phyloP scores from a whole-genome alignment of 495 filamentous ascomycete genomes.

The Oidiodendron maius region DNA sequence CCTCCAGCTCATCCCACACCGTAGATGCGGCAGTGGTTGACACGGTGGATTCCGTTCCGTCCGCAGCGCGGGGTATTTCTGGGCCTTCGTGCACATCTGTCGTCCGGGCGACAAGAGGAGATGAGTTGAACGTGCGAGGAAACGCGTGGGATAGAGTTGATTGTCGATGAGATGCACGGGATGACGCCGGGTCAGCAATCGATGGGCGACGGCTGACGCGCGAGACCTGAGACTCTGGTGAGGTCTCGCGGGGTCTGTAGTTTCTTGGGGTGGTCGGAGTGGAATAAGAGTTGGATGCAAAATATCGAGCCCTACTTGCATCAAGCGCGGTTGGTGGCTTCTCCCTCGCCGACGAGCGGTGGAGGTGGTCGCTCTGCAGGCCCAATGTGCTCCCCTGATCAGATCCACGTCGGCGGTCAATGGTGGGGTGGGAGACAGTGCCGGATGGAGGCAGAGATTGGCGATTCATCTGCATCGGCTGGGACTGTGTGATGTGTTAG shows the following conservation, averaged over 20 bases:
- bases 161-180: constrained; percentile 24
- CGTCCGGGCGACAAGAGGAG: constrained; percentile 47
- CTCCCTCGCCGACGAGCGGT: constrained; percentile 30
- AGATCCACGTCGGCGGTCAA: constrained; percentile 19
- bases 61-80: constrained; percentile 43
- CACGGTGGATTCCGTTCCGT: constrained; percentile 73
- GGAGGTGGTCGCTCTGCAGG: constrained; percentile 15
- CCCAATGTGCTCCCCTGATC: constrained; percentile 14
- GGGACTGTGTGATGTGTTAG: constrained; percentile 19
- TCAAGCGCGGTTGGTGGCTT: constrained; percentile 40
- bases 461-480: constrained; percentile 18
- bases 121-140: constrained; percentile 46
- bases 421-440: constrained; percentile 1
- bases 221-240: constrained; percentile 36
- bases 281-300: constrained; percentile 31
- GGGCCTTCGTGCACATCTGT: constrained; percentile 21
- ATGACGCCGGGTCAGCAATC: constrained; percentile 12
- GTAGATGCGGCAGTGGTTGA: constrained; percentile 87
- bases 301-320: constrained; percentile 35
- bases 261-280: constrained; percentile 39
- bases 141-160: constrained; percentile 50
- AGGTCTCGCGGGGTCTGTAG: constrained; percentile 36
- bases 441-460: constrained; percentile 18
- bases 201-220: constrained; percentile 42
- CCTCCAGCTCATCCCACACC: constrained; percentile 97